Conservation (phyloP, 768 basidiomycete species). For the Hericium rajendrae region DNA sequence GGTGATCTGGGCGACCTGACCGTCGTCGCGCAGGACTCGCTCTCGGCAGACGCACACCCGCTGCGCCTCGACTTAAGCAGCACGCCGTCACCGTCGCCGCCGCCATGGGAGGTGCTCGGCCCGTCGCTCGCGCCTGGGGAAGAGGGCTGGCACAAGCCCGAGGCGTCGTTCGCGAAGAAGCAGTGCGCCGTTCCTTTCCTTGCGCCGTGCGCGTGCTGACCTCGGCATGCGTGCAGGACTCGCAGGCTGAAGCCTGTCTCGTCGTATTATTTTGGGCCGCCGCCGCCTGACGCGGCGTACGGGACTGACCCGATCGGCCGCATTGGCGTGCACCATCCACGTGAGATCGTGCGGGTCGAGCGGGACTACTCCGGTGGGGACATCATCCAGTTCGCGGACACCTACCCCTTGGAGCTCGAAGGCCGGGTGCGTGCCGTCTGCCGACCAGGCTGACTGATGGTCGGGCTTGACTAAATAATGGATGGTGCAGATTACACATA, state of each 20-base stretch:
- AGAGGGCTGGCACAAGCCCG: constrained; percentile 1
- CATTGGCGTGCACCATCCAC: constrained; percentile 82
- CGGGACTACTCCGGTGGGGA: constrained; percentile 90
- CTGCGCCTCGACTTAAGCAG: constrained; percentile 37
- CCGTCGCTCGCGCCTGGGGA: constrained; percentile 35
- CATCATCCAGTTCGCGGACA: constrained; percentile 78
- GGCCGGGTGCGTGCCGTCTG: constrained; percentile 57
- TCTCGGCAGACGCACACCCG: constrained; percentile 23
- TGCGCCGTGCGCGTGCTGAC: not conserved
- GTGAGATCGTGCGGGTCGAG: constrained; percentile 87
- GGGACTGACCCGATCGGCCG: constrained; percentile 75
- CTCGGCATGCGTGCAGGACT: constrained; percentile 3
- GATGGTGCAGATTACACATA: constrained; percentile 67
- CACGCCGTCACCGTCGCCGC: constrained; percentile 41
- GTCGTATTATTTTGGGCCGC: constrained; percentile 78
- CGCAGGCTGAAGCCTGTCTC: constrained; percentile 60
- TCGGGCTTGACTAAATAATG: not conserved
- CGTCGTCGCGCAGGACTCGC: not conserved
- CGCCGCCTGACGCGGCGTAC: constrained; percentile 66
- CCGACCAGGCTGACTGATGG: not conserved
- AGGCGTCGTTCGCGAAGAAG: constrained; percentile 3
- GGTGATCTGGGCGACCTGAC: constrained; percentile 21
- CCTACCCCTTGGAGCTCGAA: constrained; percentile 88
- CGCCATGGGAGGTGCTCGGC: constrained; percentile 56
- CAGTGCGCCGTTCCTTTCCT: constrained; percentile 5